Conservation (phyloP, 768 basidiomycete species). For the Termitomyces heimii region DNA sequence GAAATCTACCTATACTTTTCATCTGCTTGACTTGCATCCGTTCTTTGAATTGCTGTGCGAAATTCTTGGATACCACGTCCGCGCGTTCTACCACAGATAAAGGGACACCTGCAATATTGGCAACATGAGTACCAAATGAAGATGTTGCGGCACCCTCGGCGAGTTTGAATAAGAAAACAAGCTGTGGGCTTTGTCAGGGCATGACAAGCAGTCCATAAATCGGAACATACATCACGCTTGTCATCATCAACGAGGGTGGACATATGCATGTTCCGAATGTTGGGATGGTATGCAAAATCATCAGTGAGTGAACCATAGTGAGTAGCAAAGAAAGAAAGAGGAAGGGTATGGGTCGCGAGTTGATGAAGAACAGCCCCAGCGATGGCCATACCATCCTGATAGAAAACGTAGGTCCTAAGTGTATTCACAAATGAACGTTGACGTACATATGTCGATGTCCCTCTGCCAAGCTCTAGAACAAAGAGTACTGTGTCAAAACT, state of each 20-base stretch:
- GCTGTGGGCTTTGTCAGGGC: conserved; percentile 33
- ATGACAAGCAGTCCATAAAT: not conserved
- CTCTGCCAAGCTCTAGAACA: conserved; percentile 78
- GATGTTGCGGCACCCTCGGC: conserved; percentile 81
- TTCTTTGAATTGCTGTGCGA: conserved; percentile 83
- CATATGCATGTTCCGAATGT: conserved; percentile 96
- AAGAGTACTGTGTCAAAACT: conserved; percentile 7
- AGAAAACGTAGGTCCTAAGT: not conserved
- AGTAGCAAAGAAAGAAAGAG: conserved; percentile 94
- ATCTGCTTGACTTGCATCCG: conserved; percentile 63
- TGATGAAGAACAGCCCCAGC: conserved; percentile 94
- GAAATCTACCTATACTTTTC: conserved; percentile 48
- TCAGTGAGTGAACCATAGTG: conserved; percentile 96
- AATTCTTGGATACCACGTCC: conserved; percentile 79
- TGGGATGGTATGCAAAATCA: conserved; percentile 88
- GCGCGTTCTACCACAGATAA: conserved; percentile 81
- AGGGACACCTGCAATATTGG: conserved; percentile 91
- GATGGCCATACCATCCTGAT: conserved; percentile 96
- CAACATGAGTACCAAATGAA: conserved; percentile 93
- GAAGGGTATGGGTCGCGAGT: conserved; percentile 87
- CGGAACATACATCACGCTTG: conserved; percentile 64
- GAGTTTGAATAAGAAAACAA: conserved; percentile 94
- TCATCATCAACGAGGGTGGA: conserved; percentile 89
- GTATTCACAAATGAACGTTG: not conserved
- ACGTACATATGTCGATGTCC: conserved; percentile 86